Base-by-base conservation (phyloP, 1,284 basidiomycete species). In the Spongiforma sp. region DNA sequence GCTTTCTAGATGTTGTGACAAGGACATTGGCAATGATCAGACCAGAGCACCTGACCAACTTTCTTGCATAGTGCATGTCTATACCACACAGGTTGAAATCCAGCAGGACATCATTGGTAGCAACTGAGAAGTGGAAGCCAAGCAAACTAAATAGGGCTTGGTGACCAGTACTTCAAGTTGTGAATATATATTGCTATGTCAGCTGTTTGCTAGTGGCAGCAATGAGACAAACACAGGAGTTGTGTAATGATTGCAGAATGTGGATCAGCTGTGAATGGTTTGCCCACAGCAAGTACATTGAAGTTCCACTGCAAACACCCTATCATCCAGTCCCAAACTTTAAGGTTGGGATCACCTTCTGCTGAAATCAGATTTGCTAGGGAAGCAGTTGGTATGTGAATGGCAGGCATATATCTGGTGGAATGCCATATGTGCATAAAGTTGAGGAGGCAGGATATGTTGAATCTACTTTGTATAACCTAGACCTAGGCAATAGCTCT, bases 11-110 rank as follows among this genome's bases (percentile, higher is more conserved):
- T 0, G 96, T 91, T 50, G 90, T 92, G 2, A 95, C 93, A 33
- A 99, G 84, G 15, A 99, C 89, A 71, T 95, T 93, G 60, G 89
- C 79, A 0, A 97, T 95, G 2, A 94, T 95, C 0, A 97, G 96
- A 95, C 86, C 96, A 99, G 43, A 94, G 82, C 52, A 98, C 93
- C 73, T 99, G 97, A 1, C 97, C 97, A 64, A 98, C 89, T 80
- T 98, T 97, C 66, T 95, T 88, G n/a, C n/a, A n/a, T n/a, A n/a
- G n/a, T n/a, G n/a, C n/a, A n/a, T n/a, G n/a, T n/a, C n/a, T n/a
- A n/a, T n/a, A n/a, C n/a, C n/a, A n/a, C n/a, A n/a, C n/a, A n/a
- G n/a, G n/a, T n/a, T n/a, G n/a, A n/a, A n/a, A n/a, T n/a, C n/a
- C n/a, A n/a, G n/a, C n/a, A n/a, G n/a, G n/a, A n/a, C n/a, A n/a